Evolutionary conservation across 1,139 yeast species (phyloP).

Genomic region (Hemisphaericaspora xylofermentans): DNA sequence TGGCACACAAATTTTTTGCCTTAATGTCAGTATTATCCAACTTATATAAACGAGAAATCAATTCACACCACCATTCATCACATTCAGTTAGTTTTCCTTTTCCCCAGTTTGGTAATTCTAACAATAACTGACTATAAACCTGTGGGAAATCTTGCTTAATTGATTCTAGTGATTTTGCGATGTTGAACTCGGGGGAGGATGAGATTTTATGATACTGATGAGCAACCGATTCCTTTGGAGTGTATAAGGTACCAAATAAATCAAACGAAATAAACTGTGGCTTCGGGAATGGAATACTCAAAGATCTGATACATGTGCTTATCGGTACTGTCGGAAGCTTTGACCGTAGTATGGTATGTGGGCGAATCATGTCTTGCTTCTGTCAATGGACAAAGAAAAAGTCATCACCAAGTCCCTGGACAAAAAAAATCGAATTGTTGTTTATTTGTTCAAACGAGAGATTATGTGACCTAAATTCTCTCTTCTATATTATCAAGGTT

Average conservation of each 20-base stretch:
- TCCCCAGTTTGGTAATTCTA: conserved; percentile 61
- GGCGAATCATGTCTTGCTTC: conserved; percentile 1
- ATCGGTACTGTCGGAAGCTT: background rate
- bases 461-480: no score
- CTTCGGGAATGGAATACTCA: conserved; percentile 24
- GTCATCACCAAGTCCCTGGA: background rate
- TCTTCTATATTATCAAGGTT: no score
- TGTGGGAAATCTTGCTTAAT: conserved; percentile 31
- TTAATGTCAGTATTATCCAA: conserved; percentile 19
- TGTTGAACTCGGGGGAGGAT: conserved; percentile 35
- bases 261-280: conserved; percentile 63
- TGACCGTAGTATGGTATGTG: conserved; percentile 1
- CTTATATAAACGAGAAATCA: conserved; percentile 45
- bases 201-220: conserved; percentile 53
- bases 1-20: conserved; percentile 31
- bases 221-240: conserved; percentile 54
- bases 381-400: background rate
- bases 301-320: background rate
- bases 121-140: conserved; percentile 24
- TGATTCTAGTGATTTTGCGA: conserved; percentile 28
- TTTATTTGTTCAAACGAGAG: no score
- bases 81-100: conserved; percentile 30
- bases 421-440: background rate
- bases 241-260: conserved; percentile 64
- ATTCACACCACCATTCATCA: conserved; percentile 59